Evolutionary conservation across 805 yeast species (phyloP), one percentile per base, ranked within the genome.

Genomic region (Tetrapisispora iriomotensis): DNA sequence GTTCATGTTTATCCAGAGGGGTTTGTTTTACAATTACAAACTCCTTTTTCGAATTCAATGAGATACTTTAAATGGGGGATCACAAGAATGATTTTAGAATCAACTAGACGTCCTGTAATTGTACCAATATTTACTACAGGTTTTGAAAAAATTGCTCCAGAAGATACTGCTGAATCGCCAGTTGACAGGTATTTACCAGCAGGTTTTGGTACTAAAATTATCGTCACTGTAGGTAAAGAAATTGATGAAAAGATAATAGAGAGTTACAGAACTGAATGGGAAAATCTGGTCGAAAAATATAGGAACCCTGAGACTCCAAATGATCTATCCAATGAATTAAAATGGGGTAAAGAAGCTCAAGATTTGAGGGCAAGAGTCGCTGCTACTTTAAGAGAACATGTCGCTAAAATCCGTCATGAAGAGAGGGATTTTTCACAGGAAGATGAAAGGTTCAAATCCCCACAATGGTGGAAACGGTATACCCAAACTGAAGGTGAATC

Each of bases 1-100:
- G 75, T 92, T 42, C 97, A 90, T 57, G 76, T 87, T 4, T 90
- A 85, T 60, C 98, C 98, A 0, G 98, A 90, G 59, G 95, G 94
- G 0, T 85, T 80, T 57, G 97, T 90, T 4, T 72, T 90, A 38
- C 98, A 92, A 58, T 58, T 84, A 36, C 71, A 78, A 44, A 78
- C 80, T 26, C 96, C 96, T 0, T 77, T 75, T 55, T 68, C 72
- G 36, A 82, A 85, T 48, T 86, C 96, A 3, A 84, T 92, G 92
- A 68, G 96, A 45, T 90, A 84, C 61, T 90, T 92, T 68, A 81
- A 84, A 55, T 90, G 97, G 97, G 98, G 98, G 0, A 78, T 87
- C 1, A 75, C 95, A 2, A 70, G 98, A 48, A 56, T 88, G 48
- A 70, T 92, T 5, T 62, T 92, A 40, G 98, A 90, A 58, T 68